phyloP scores from a whole-genome alignment of 2,329 filamentous ascomycete genomes.

The Huntiella savannae region DNA sequence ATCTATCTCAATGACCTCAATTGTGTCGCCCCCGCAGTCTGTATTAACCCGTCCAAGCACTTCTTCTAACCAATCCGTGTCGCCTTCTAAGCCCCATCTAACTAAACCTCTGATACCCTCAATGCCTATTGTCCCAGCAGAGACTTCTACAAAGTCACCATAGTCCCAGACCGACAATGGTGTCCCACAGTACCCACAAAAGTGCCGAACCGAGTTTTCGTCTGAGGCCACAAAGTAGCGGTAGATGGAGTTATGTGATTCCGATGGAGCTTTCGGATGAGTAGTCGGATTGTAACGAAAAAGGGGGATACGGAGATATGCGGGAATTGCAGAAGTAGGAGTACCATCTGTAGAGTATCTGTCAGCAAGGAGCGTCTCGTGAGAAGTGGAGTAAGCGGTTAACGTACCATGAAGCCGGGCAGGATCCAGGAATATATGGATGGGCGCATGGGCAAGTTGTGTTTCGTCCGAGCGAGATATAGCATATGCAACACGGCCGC shows the following conservation, averaged over 20 bases:
- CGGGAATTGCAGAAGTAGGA: conserved; percentile 53
- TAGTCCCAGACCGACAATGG: conserved; percentile 58
- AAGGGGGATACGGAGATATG: conserved; percentile 69
- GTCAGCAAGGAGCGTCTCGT: not conserved
- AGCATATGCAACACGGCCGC: conserved; percentile 68
- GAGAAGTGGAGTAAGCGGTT: not conserved
- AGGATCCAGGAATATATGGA: conserved; percentile 58
- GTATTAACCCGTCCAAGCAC: too few relatives aligned
- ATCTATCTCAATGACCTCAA: too few relatives aligned
- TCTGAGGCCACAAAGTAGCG: conserved; percentile 44
- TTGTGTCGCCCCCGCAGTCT: too few relatives aligned
- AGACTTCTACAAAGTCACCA: conserved; percentile 56
- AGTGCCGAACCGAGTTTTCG: conserved; percentile 48
- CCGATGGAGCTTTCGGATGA: conserved; percentile 58
- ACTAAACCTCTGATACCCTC: too few relatives aligned
- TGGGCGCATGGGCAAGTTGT: conserved; percentile 30
- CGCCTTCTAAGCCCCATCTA: too few relatives aligned
- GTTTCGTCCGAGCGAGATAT: conserved; percentile 40
- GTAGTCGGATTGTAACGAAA: conserved; percentile 63
- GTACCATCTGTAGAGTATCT: conserved; percentile 31
- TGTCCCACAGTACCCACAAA: conserved; percentile 85
- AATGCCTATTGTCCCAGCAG: conserved; percentile 51
- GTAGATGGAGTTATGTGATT: conserved; percentile 47
- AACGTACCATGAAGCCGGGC: conserved; percentile 38
- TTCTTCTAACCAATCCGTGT: too few relatives aligned